Evolutionary conservation across 148 eudicot genomes (phyloP).

Genomic region (Gaultheria prostrata): DNA sequence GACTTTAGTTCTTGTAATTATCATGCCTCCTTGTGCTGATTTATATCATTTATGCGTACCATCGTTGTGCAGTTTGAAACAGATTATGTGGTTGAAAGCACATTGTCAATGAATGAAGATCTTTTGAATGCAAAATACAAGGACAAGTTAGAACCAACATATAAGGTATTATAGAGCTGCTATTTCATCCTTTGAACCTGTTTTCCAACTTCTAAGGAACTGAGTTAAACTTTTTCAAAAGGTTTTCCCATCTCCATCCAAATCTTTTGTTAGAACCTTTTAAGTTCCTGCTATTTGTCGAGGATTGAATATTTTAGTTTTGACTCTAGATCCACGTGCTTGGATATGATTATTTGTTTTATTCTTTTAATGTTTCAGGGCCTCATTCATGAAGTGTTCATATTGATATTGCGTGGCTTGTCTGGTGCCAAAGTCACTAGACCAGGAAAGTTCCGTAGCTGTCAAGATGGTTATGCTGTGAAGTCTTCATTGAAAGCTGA

Average conservation of each 20-base stretch:
- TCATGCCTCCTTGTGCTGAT: neutral
- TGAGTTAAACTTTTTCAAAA: neutral
- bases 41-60: neutral
- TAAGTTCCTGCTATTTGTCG: neutral
- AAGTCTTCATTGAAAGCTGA: slow-evolving; percentile 97
- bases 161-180: slow-evolving; percentile 51
- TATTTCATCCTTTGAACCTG: neutral
- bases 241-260: neutral
- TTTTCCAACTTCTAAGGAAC: neutral
- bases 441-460: slow-evolving; percentile 94
- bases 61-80: slow-evolving; percentile 78
- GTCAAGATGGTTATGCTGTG: slow-evolving; percentile 93
- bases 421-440: slow-evolving; percentile 92
- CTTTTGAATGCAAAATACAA: slow-evolving; percentile 72
- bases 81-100: slow-evolving; percentile 70
- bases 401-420: slow-evolving; percentile 77
- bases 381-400: slow-evolving; percentile 90
- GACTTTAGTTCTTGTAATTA: slow-evolving; percentile 6
- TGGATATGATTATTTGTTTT: neutral
- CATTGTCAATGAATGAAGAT: slow-evolving; percentile 72
- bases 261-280: neutral
- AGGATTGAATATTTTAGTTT: neutral
- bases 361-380: slow-evolving; percentile 42
- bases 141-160: slow-evolving; percentile 75
- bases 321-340: neutral